Evolutionary conservation across 257 asterid species (phyloP), one percentile per base, ranked within the genome.

Genomic region (Voacanga thouarsii): DNA sequence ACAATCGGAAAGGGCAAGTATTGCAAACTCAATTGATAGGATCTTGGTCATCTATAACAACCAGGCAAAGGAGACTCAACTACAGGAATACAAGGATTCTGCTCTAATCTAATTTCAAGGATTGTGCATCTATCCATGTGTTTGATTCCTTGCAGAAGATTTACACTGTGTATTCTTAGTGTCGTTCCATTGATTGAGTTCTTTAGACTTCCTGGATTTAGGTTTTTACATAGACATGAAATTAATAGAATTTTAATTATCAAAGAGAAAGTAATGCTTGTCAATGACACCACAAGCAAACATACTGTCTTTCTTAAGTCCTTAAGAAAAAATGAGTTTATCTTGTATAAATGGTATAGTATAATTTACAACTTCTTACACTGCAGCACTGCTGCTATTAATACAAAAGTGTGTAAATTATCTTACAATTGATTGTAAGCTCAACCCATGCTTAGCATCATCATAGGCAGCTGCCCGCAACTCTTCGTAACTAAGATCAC

Each of bases 401-500:
- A 57, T 72, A 3, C 30, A 59, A 70, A 76, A 41, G 76, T 71
- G 37, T 12, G 77, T 45, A 72, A 69, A 77, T 84, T 68, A 74
- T 72, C 96, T 89, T 89, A 96, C 99, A 87, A 96, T 93, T 75
- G 84, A 85, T 79, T 78, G 92, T 76, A 95, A 75, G 90, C 80
- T 85, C 84, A 85, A 78, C 64, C 98, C 98, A 55, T 80, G 86
- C 82, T 85, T 90, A 51, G 94, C 94, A 69, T 96, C 98, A 44
- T 92, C 94, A 75, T 96, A 93, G 83, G 99, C 98, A 53, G 83
- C 82, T 75, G 91, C 90, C 77, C 97, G 96, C 90, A 96, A 79
- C 87, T 96, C 98, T 80, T 96, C 99, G 37, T 71, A 90, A 85
- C 97, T 93, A 84, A 87, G 79, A 85, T 96, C 99, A 72, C 99